These are phyloP conservation scores for Nothophytophthora sp. DNA, from an alignment of 352 stramenopile species.

Conservation along the genomic window DNA sequence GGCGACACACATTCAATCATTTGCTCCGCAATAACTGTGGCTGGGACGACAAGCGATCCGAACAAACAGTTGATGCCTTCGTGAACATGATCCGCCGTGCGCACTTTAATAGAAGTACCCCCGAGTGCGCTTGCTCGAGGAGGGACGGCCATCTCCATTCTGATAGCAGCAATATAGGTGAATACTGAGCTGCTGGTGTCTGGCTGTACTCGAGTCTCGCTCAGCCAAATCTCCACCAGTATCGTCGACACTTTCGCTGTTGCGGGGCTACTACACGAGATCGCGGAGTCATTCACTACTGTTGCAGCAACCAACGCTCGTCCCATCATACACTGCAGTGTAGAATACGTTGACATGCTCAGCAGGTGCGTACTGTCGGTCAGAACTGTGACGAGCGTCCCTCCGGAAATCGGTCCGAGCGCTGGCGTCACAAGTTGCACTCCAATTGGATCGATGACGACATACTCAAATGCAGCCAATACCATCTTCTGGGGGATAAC, in stretches of 20 bases:
- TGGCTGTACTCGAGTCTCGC: constrained; percentile 1
- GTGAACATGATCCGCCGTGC: constrained; percentile 11
- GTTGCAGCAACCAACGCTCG: constrained; percentile 11
- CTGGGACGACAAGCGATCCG: constrained; percentile 20
- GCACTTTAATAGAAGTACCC: constrained; percentile 17
- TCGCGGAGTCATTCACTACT: constrained; percentile 18
- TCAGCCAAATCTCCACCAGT: constrained; percentile 23
- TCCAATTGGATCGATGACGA: constrained; percentile 24
- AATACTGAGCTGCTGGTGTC: constrained; percentile 3
- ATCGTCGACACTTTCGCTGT: constrained; percentile 20
- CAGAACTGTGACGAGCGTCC: constrained; percentile 20
- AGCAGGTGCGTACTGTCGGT: constrained; percentile 24
- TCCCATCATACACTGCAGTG: constrained; percentile 37
- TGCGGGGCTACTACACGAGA: constrained; percentile 29
- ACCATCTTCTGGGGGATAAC: constrained; percentile 4
- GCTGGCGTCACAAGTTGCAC: constrained; percentile 12
- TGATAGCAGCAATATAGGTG: constrained; percentile 22
- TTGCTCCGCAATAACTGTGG: constrained; percentile 11
- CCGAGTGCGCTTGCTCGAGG: constrained; percentile 13
- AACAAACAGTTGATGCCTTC: constrained; percentile 39
- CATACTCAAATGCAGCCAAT: constrained; percentile 24
- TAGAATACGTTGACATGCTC: constrained; percentile 7
- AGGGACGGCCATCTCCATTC: constrained; percentile 16
- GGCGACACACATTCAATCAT: constrained; percentile 36
- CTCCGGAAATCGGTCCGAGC: constrained; percentile 16